A percentile compares a stretch with the other conserved stretches of the same genome.
Evolutionary conservation across 2,329 filamentous ascomycete genomes (phyloP).

Genomic region (Verticillium zaregamsianum): DNA sequence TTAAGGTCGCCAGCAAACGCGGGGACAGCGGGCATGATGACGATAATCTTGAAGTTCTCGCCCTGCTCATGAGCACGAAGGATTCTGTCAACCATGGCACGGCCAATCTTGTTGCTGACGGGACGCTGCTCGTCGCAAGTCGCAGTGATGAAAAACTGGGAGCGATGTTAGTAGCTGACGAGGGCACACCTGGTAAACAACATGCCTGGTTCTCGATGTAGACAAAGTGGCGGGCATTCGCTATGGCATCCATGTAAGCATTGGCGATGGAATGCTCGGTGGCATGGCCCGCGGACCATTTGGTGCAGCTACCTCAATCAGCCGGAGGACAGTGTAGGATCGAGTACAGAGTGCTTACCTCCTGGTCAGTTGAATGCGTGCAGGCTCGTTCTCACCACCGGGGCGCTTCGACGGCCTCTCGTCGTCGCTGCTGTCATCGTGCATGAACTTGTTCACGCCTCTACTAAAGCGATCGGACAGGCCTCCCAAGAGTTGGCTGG

Average conservation of each 20-base stretch:
- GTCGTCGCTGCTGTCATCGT: constrained; percentile 23
- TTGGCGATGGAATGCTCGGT: constrained; percentile 78
- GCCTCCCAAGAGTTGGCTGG: constrained; percentile 35
- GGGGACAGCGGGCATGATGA: constrained; percentile 75
- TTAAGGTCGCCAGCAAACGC: constrained; percentile 79
- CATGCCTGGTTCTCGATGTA: constrained; percentile 72
- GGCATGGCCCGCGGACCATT: constrained; percentile 48
- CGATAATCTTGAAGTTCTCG: constrained; percentile 68
- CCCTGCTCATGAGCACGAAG: constrained; percentile 62
- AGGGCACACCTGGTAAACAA: constrained; percentile 1
- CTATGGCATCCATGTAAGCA: constrained; percentile 72
- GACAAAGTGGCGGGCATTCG: constrained; percentile 65
- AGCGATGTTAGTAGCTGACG: not conserved
- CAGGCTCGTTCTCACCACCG: constrained; percentile 17
- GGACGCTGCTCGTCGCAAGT: constrained; percentile 66
- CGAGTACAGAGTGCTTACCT: constrained; percentile 28
- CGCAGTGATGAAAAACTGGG: constrained; percentile 80
- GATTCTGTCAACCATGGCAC: constrained; percentile 74
- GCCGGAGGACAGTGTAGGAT: constrained; percentile 6
- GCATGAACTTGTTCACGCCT: constrained; percentile 33
- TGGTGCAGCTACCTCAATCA: constrained; percentile 31
- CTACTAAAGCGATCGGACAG: constrained; percentile 38
- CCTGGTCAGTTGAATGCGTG: constrained; percentile 47
- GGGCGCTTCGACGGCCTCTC: constrained; percentile 7
- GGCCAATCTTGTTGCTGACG: constrained; percentile 73